phyloP scores from a whole-genome alignment of 257 asterid species.

The Misopates orontium region DNA sequence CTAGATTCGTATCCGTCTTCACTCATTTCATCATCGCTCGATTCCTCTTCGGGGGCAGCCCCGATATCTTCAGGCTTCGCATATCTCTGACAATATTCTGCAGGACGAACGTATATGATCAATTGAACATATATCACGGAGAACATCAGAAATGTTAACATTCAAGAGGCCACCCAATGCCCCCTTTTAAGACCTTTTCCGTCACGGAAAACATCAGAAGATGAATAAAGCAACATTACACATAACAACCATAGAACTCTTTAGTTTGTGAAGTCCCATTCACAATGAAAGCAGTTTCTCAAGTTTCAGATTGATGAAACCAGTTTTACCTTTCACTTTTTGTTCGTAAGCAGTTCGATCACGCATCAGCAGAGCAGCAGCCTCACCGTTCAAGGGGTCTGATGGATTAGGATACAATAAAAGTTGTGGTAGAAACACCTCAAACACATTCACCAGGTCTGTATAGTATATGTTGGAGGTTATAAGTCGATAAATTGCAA shows the following conservation, averaged over 20 bases:
- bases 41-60: conserved; percentile 56
- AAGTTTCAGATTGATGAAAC: conserved; percentile 16
- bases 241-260: neutral
- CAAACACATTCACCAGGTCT: conserved; percentile 95
- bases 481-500: conserved; percentile 10
- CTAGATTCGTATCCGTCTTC: conserved; percentile 72
- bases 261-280: neutral
- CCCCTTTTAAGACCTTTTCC: too few species aligned
- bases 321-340: conserved; percentile 74
- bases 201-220: neutral
- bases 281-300: neutral
- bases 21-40: conserved; percentile 84
- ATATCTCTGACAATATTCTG: conserved; percentile 87
- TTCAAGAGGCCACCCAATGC: too few species aligned
- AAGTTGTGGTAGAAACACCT: conserved; percentile 92
- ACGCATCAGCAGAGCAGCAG: conserved; percentile 96
- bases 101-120: conserved; percentile 3
- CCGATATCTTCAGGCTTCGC: conserved; percentile 94
- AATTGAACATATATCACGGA: too few species aligned
- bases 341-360: conserved; percentile 76
- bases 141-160: neutral
- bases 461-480: conserved; percentile 14
- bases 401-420: conserved; percentile 94
- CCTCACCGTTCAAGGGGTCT: conserved; percentile 95
- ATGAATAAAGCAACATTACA: neutral